Evolutionary conservation across 2,329 filamentous ascomycete species (phyloP), one percentile per base, ranked within the genome.

Genomic region (Epichloe typhina): DNA sequence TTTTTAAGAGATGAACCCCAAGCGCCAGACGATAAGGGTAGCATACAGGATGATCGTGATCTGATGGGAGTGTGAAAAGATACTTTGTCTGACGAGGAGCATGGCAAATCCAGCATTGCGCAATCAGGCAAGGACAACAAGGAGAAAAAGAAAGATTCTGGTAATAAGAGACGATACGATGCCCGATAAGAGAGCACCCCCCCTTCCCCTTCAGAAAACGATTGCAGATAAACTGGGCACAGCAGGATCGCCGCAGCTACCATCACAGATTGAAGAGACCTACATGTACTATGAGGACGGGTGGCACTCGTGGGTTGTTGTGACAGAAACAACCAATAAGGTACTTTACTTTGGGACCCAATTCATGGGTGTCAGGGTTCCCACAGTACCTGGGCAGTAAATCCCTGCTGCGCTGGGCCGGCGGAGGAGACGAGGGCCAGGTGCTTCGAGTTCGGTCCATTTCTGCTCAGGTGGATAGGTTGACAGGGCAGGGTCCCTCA

Each of bases 271-370:
- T 35, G 8, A 26, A 13, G 8, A n/a, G 19, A 23, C 35, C 21
- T 47, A 6, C 35, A 17, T 17, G 5, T 23, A 23, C 23, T 37
- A 7, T 31, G 46, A 23, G 23, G n/a, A 36, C 8, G 36, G 36
- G 50, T 50, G 52, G 46, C 36, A 37, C 35, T 47, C 43, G 19
- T 46, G 45, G 47, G 50, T 50, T 54, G 47, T 46, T 54, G 47
- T 46, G 50, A 45, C 38, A 9, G 15, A 37, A 17, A 51, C 33
- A 17, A 44, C 50, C 50, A 54, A 54, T 54, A 26, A 46, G 35
- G 31, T 39, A 17, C 37, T 41, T 19, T 39, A 17, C 37, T 41
- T 19, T 3, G 15, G 19, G 51, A 19, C 26, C 26, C 3, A 26
- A 37, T 31, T 38, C 46, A 50, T 45, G 46, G 51, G 7, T 50